These are phyloP conservation scores for Arthrobotrys pseudoclavata DNA, from an alignment of 2,329 filamentous ascomycete species.

Conservation along the genomic window DNA sequence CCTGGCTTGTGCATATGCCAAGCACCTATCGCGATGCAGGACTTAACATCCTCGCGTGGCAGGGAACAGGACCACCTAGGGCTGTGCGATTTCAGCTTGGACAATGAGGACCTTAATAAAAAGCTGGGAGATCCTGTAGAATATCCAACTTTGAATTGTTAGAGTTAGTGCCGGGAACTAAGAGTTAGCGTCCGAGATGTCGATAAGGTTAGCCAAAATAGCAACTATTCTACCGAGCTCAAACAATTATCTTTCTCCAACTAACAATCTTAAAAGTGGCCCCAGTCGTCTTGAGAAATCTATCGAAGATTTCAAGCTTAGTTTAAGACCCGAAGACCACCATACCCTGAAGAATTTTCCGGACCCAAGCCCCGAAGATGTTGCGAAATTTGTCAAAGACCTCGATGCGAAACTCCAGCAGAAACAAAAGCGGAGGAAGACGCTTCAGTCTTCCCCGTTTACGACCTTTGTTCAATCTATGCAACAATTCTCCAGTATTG, in stretches of 20 bases:
- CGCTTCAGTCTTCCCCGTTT: constrained; percentile 36
- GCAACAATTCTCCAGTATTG: constrained; percentile 65
- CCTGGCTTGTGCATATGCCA: constrained; percentile 30
- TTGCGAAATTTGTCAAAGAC: constrained; percentile 33
- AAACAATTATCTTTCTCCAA: neutral
- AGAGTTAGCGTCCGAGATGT: constrained; percentile 15
- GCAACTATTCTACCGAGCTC: neutral
- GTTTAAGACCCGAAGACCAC: constrained; percentile 29
- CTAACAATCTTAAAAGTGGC: constrained; percentile 32
- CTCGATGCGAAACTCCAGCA: constrained; percentile 30
- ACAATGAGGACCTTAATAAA: constrained; percentile 4
- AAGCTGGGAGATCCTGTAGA: neutral
- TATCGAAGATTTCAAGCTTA: constrained; percentile 34
- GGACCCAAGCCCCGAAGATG: constrained; percentile 47
- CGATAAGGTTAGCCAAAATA: constrained; percentile 22
- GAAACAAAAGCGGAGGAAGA: constrained; percentile 47
- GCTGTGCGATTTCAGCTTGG: constrained; percentile 8
- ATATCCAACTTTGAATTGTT: neutral
- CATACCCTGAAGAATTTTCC: constrained; percentile 9
- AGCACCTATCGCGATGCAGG: constrained; percentile 29
- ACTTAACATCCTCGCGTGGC: neutral
- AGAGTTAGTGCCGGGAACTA: constrained; percentile 14
- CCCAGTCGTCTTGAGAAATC: constrained; percentile 26
- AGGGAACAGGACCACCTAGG: neutral
- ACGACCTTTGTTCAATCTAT: constrained; percentile 65